These are phyloP conservation scores for Axilococcus clingmanii DNA, from an alignment of 139 green algal species.

Conservation along the genomic window DNA sequence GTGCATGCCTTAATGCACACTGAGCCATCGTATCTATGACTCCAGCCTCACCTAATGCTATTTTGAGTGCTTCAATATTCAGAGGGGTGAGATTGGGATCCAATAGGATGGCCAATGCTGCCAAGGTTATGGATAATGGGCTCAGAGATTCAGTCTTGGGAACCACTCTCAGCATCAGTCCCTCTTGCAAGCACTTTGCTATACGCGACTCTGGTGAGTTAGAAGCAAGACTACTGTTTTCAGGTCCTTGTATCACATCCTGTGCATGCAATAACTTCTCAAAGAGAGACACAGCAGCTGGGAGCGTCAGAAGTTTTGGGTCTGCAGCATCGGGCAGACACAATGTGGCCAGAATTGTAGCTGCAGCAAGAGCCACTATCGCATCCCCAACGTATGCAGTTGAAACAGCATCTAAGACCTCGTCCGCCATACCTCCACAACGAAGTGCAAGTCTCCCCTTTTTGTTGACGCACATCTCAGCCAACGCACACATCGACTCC, in stretches of 20 bases:
- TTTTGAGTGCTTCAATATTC: slow-evolving; percentile 16
- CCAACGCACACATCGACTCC: slow-evolving; percentile 8
- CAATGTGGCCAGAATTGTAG: not conserved
- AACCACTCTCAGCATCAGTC: not conserved
- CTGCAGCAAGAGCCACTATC: not conserved
- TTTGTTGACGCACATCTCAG: slow-evolving; percentile 11
- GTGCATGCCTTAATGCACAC: slow-evolving; percentile 4
- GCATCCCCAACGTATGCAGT: slow-evolving; percentile 6
- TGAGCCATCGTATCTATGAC: slow-evolving; percentile 14
- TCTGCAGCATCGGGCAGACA: not conserved
- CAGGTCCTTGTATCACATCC: not conserved
- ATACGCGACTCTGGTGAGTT: not conserved
- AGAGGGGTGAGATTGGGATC: slow-evolving; percentile 4
- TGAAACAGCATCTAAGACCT: slow-evolving; percentile 9
- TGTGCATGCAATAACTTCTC: not conserved
- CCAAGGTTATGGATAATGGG: slow-evolving; percentile 9
- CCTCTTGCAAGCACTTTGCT: not conserved
- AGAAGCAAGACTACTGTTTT: not conserved
- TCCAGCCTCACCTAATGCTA: slow-evolving; percentile 12
- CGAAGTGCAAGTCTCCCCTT: slow-evolving; percentile 11
- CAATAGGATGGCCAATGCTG: slow-evolving; percentile 6
- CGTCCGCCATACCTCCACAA: slow-evolving; percentile 1
- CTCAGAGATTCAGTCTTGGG: slow-evolving; percentile 6
- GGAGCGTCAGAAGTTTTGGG: not conserved
- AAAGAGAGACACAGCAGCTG: not conserved